A percentile compares a stretch with the other conserved stretches of the same genome.
phyloP scores from a whole-genome alignment of 164 flowering plant species.

The Berberis thunbergii region DNA sequence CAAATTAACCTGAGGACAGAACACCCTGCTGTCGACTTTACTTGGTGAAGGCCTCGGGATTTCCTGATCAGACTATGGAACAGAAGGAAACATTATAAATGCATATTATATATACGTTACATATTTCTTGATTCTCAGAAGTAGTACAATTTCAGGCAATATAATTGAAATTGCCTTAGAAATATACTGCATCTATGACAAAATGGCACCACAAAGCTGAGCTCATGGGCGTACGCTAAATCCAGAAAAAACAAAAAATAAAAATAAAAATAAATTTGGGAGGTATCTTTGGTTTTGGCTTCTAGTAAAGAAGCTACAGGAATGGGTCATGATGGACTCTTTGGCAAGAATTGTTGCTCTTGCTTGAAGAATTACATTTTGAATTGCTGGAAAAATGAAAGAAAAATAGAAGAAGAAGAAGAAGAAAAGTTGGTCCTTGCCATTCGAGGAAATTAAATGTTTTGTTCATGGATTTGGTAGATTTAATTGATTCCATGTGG shows the following conservation, averaged over 20 bases:
- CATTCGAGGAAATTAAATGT: too few species aligned
- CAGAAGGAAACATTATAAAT: slow-evolving; percentile 11
- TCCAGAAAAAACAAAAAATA: too few species aligned
- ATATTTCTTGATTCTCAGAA: slow-evolving; percentile 10
- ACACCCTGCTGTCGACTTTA: slow-evolving; percentile 75
- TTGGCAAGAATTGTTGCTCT: too few species aligned
- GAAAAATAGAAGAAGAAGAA: too few species aligned
- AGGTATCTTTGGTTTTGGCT: too few species aligned
- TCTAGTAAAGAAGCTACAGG: too few species aligned
- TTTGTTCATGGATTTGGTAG: too few species aligned
- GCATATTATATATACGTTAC: slow-evolving; percentile 7
- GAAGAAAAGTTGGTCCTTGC: too few species aligned
- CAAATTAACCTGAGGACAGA: slow-evolving; percentile 75
- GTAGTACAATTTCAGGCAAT: slow-evolving; percentile 8
- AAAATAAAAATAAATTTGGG: background rate
- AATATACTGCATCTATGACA: background rate
- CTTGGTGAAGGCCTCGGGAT: slow-evolving; percentile 72
- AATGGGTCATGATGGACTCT: too few species aligned
- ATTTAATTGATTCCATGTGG: too few species aligned
- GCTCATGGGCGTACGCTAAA: background rate
- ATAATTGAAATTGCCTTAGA: slow-evolving; percentile 1
- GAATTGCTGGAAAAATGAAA: too few species aligned
- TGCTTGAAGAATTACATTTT: too few species aligned
- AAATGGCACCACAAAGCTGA: slow-evolving; percentile 3
- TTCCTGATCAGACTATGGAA: slow-evolving; percentile 31